A percentile compares a stretch with the other conserved stretches of the same genome.
These are phyloP conservation scores for Lipomyces yamanashiensis DNA, from an alignment of 805 yeast genomes.

Conservation along the genomic window DNA sequence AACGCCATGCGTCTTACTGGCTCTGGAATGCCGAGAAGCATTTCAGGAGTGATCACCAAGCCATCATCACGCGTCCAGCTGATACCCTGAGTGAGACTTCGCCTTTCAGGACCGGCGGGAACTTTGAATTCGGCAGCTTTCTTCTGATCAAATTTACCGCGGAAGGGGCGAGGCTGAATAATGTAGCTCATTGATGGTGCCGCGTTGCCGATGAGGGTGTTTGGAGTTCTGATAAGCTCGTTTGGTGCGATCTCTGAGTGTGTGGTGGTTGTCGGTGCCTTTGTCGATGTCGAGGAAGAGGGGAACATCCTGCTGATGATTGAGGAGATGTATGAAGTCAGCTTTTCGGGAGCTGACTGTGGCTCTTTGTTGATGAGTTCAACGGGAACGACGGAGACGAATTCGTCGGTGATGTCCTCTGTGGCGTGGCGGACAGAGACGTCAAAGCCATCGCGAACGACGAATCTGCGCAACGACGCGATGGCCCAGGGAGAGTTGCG, in stretches of 20 bases:
- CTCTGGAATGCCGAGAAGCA: constrained; percentile 71
- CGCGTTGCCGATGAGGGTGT: constrained; percentile 38
- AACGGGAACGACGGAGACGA: constrained; percentile 37
- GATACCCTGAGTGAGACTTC: constrained; percentile 63
- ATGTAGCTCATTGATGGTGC: constrained; percentile 64
- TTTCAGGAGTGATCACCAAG: constrained; percentile 61
- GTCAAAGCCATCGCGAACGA: constrained; percentile 73
- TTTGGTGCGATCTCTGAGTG: neutral
- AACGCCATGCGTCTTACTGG: constrained; percentile 64
- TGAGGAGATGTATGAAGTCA: neutral
- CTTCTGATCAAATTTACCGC: constrained; percentile 76
- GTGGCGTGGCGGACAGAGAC: constrained; percentile 44
- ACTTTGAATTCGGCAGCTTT: constrained; percentile 73
- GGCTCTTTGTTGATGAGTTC: constrained; percentile 5
- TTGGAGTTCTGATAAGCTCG: constrained; percentile 15
- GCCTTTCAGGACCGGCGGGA: constrained; percentile 64
- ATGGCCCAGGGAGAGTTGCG: constrained; percentile 59
- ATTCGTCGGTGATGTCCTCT: constrained; percentile 43
- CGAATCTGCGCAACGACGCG: constrained; percentile 85
- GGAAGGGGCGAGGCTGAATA: constrained; percentile 63
- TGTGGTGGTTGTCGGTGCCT: neutral
- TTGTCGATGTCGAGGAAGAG: constrained; percentile 9
- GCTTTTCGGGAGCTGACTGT: constrained; percentile 6
- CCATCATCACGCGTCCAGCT: constrained; percentile 65
- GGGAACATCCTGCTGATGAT: constrained; percentile 10